phyloP scores from a whole-genome alignment of 805 yeast genomes.

The Lipomyces kockii region DNA sequence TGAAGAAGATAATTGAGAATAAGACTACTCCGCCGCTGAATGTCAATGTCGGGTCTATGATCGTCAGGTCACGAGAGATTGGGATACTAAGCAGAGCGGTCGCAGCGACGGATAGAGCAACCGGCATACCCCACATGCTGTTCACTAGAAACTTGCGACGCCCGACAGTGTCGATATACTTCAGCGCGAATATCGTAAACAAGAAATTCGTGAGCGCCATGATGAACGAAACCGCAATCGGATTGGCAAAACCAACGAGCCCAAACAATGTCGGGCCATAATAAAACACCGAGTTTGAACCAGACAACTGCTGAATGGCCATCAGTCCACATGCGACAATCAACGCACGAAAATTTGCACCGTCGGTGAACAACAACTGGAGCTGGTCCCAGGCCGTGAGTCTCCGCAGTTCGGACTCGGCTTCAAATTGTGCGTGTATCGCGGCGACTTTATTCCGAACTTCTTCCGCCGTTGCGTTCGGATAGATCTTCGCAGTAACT shows the following conservation, averaged over 20 bases:
- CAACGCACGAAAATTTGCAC: slow-evolving; percentile 79
- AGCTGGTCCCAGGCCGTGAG: slow-evolving; percentile 35
- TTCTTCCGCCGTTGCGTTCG: slow-evolving; percentile 50
- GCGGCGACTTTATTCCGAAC: slow-evolving; percentile 61
- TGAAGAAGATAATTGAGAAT: slow-evolving; percentile 79
- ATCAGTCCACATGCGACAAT: slow-evolving; percentile 69
- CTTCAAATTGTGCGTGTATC: not conserved
- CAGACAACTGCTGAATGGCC: slow-evolving; percentile 84
- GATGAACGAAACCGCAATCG: slow-evolving; percentile 89
- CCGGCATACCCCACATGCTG: slow-evolving; percentile 82
- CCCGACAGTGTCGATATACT: slow-evolving; percentile 83
- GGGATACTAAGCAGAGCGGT: slow-evolving; percentile 87
- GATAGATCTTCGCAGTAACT: slow-evolving; percentile 66
- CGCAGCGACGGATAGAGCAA: slow-evolving; percentile 75
- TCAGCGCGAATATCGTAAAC: slow-evolving; percentile 80
- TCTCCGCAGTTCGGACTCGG: not conserved
- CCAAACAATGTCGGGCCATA: slow-evolving; percentile 84
- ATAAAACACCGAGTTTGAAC: slow-evolving; percentile 95
- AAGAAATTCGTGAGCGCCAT: slow-evolving; percentile 92
- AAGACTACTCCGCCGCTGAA: slow-evolving; percentile 84
- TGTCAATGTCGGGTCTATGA: slow-evolving; percentile 51
- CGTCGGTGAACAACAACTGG: slow-evolving; percentile 38
- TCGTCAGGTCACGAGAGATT: slow-evolving; percentile 52
- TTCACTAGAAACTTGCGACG: slow-evolving; percentile 77
- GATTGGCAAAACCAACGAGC: slow-evolving; percentile 67